Evolutionary conservation across 768 basidiomycete genomes (phyloP), one percentile per base, ranked within the genome.

Genomic region (Lentinula sp.): DNA sequence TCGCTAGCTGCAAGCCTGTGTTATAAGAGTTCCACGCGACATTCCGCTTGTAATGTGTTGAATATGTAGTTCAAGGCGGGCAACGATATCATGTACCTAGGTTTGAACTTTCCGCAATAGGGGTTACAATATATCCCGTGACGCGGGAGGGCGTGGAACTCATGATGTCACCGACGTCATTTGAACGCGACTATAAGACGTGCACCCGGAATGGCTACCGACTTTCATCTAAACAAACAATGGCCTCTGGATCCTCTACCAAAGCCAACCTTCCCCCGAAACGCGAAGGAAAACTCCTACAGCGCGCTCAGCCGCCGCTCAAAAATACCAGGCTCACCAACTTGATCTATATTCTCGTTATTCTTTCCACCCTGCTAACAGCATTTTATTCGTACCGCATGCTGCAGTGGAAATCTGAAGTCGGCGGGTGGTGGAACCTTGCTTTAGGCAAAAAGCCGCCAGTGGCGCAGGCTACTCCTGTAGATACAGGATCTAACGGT

Each of bases 381-480:
- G 76, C 72, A 5, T 85, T 80, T 70, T 86, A 86, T 68, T 66
- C 77, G 3, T 87, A 81, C 63, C 76, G 80, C 6, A 52, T 76
- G 3, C 45, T 80, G 15, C 74, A 84, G 63, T 80, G 77, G 74
- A 81, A 80, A 66, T 70, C 74, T 0, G 78, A 83, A 10, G 81
- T 80, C 10, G 82, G 82, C 0, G 84, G 84, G 7, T 85, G 86
- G 87, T 86, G 85, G 84, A 81, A 78, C 60, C 65, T 81, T 9
- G 74, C 77, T 0, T 62, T 81, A 5, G 80, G 81, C 3, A 70
- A 69, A 60, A 69, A 66, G 13, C 72, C 77, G 2, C 71, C 73
- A 5, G 16, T 8, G 8, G 42, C 45, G 18, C 62, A 65, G 59
- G 61, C 40, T 50, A 61, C 4, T 18, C 63, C 42, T 62, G 56